Evolutionary conservation across 495 filamentous ascomycete genomes (phyloP).

Genomic region (Xylaria curta): DNA sequence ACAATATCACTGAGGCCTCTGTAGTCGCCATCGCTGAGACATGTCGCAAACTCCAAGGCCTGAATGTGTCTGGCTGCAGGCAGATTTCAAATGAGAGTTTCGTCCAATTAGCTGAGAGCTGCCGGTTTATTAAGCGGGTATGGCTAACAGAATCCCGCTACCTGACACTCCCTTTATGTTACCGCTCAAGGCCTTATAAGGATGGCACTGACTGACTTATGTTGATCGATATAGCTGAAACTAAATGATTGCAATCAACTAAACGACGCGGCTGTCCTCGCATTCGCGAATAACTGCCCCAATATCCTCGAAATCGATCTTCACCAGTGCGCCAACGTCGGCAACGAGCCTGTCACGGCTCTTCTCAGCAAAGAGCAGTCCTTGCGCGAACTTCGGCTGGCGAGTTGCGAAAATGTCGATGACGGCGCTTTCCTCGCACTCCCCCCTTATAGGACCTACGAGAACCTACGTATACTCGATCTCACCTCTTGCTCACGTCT

Average conservation of each 20-base stretch:
- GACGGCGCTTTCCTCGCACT: constrained; percentile 86
- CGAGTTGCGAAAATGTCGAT: constrained; percentile 80
- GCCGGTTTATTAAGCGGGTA: constrained; percentile 87
- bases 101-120: constrained; percentile 79
- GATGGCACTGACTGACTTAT: constrained; percentile 30
- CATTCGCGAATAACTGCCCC: constrained; percentile 85
- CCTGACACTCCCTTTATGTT: background rate
- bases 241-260: constrained; percentile 85
- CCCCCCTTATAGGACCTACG: constrained; percentile 71
- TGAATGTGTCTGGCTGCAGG: constrained; percentile 89
- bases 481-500: constrained; percentile 85
- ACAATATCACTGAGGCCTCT: constrained; percentile 80
- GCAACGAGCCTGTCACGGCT: constrained; percentile 78
- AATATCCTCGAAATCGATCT: constrained; percentile 97
- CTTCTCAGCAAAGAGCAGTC: constrained; percentile 77
- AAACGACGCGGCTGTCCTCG: constrained; percentile 77
- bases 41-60: constrained; percentile 84
- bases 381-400: constrained; percentile 86
- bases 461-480: constrained; percentile 91
- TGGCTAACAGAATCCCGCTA: constrained; percentile 47
- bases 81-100: constrained; percentile 86
- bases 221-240: constrained; percentile 70
- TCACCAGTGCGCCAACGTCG: constrained; percentile 80
- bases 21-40: constrained; percentile 80
- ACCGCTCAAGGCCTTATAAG: constrained; percentile 21